Conservation (phyloP, 352 stramenopile species). For the Pythium utonaiense region DNA sequence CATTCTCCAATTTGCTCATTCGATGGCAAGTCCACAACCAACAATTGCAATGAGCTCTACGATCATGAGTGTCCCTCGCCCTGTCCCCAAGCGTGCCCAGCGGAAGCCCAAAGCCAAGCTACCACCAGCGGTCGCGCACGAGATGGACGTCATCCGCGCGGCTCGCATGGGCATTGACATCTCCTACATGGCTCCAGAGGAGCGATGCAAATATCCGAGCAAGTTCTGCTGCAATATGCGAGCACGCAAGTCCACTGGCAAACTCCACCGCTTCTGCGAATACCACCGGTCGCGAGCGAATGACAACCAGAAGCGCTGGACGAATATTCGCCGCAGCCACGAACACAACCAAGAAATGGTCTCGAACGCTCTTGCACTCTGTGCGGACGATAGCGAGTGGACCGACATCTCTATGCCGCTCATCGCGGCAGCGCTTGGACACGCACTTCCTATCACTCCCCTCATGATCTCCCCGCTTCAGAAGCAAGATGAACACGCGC, state of each 20-base stretch:
- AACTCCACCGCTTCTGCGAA: conserved; percentile 22
- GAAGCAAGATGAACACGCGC: not conserved
- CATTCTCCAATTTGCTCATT: not conserved
- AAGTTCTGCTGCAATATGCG: conserved; percentile 16
- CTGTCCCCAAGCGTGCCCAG: not conserved
- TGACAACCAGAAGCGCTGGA: conserved; percentile 21
- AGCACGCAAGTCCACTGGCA: conserved; percentile 13
- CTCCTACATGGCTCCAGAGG: conserved; percentile 16
- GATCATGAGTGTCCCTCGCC: not conserved
- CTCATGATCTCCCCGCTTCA: not conserved
- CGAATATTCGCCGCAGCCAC: conserved; percentile 5
- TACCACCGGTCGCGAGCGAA: conserved; percentile 14
- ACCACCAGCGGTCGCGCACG: not conserved
- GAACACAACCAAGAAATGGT: not conserved
- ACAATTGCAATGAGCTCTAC: not conserved
- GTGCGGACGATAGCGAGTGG: not conserved
- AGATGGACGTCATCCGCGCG: not conserved
- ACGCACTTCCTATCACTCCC: not conserved
- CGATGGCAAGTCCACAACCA: not conserved
- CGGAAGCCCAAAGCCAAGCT: not conserved
- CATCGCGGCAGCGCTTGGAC: not conserved
- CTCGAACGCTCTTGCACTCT: not conserved
- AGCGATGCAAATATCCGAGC: conserved; percentile 23
- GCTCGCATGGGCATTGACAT: conserved; percentile 11
- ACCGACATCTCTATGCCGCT: conserved; percentile 3